phyloP scores from a whole-genome alignment of 2,329 filamentous ascomycete species.

The Aspergillus sp. region DNA sequence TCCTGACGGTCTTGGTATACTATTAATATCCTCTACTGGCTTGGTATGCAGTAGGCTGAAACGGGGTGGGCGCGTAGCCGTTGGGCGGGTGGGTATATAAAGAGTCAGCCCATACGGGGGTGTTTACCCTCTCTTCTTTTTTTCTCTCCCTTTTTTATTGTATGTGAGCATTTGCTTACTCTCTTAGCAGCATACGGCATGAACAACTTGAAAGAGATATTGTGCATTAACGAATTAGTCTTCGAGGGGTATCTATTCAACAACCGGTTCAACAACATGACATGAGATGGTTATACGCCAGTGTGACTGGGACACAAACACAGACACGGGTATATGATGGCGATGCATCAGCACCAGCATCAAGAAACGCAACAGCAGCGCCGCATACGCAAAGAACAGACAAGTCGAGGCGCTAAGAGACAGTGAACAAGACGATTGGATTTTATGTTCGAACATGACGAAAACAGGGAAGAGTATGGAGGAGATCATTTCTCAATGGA shows the following conservation, averaged over 20 bases:
- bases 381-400: not conserved
- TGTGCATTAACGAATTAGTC: constrained; percentile 1
- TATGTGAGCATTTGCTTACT: not conserved
- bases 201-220: not conserved
- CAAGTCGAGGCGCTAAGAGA: too few species aligned
- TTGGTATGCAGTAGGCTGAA: constrained; percentile 3
- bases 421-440: too few species aligned
- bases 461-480: too few species aligned
- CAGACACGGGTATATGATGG: too few species aligned
- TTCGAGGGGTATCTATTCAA: constrained; percentile 6
- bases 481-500: too few species aligned
- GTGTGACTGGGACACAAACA: too few species aligned
- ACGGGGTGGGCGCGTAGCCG: constrained; percentile 1
- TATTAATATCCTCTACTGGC: not conserved
- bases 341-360: not conserved
- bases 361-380: not conserved
- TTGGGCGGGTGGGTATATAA: not conserved
- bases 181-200: not conserved
- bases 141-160: not conserved
- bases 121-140: too few species aligned
- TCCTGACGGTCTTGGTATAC: not conserved
- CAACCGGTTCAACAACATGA: not conserved
- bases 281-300: not conserved
- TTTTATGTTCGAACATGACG: too few species aligned
- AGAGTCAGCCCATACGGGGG: not conserved